phyloP scores from a whole-genome alignment of 1,139 yeast species.

The Sugiyamaella novakii region DNA sequence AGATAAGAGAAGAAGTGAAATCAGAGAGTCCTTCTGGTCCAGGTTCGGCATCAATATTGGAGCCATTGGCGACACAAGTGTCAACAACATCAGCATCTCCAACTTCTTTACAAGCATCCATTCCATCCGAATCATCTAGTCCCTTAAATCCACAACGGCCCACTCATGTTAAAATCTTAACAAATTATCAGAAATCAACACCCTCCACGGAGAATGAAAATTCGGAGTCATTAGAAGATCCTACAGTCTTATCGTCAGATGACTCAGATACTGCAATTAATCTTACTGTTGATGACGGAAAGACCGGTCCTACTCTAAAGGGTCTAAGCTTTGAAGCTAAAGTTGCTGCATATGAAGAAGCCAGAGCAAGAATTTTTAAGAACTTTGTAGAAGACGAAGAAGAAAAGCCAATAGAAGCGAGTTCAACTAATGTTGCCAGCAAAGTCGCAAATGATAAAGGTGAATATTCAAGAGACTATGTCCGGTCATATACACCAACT shows the following conservation, averaged over 20 bases:
- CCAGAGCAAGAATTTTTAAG: conserved; percentile 51
- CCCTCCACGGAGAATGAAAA: background rate
- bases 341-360: conserved; percentile 49
- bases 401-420: conserved; percentile 24
- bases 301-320: conserved; percentile 42
- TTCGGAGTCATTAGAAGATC: background rate
- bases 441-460: background rate
- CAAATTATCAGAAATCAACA: background rate
- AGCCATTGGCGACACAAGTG: background rate
- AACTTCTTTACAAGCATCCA: background rate
- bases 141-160: background rate
- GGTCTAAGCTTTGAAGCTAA: conserved; percentile 37
- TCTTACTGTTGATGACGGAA: conserved; percentile 1
- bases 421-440: conserved; percentile 10
- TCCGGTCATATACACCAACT: conserved; percentile 1
- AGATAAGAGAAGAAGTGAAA: background rate
- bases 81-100: background rate
- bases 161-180: background rate
- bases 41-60: background rate
- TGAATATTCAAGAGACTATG: conserved; percentile 15
- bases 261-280: background rate
- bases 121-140: background rate
- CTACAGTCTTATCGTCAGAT: background rate
- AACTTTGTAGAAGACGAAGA: conserved; percentile 37
- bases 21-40: background rate